These are phyloP conservation scores for Ustilago crameri DNA, from an alignment of 1,284 basidiomycete species.

Conservation along the genomic window DNA sequence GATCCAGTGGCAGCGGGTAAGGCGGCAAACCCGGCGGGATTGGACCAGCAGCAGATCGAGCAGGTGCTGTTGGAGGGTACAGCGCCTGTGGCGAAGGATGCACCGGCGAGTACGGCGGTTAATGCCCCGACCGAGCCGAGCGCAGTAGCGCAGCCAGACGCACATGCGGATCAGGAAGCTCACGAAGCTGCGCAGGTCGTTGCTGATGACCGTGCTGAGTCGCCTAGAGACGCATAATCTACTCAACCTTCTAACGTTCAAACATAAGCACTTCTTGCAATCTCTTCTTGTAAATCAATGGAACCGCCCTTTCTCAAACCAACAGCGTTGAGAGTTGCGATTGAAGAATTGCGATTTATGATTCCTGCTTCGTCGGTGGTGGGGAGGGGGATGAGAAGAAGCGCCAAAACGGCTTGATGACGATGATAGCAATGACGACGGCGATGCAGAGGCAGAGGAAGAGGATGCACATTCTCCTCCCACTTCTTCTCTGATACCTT, in stretches of 20 bases:
- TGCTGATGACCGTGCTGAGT: constrained; percentile 16
- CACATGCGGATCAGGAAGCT: constrained; percentile 46
- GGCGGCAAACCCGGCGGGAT: constrained; percentile 37
- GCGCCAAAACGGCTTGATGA: constrained; percentile 77
- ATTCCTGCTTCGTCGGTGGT: too few relatives aligned
- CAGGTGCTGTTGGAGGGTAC: constrained; percentile 57
- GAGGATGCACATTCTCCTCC: constrained; percentile 90
- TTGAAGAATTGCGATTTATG: too few relatives aligned
- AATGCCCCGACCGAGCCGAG: constrained; percentile 16
- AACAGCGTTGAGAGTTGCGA: too few relatives aligned
- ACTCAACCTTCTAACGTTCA: background rate
- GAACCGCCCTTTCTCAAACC: too few relatives aligned
- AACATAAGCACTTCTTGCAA: too few relatives aligned
- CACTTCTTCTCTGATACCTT: constrained; percentile 92
- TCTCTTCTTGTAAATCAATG: too few relatives aligned
- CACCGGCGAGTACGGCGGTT: constrained; percentile 1
- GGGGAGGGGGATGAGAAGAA: background rate
- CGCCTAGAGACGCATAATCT: constrained; percentile 4
- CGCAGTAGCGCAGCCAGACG: constrained; percentile 11
- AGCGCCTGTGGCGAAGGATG: constrained; percentile 13
- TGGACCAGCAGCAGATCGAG: constrained; percentile 58
- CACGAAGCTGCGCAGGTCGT: constrained; percentile 45
- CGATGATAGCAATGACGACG: constrained; percentile 80
- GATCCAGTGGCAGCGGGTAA: constrained; percentile 24
- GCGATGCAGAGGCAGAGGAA: constrained; percentile 88